Percentiles rank a stretch among this genome's conserved stretches.
Conservation (phyloP, 2,329 filamentous ascomycete species). For the Metarhizium album region DNA sequence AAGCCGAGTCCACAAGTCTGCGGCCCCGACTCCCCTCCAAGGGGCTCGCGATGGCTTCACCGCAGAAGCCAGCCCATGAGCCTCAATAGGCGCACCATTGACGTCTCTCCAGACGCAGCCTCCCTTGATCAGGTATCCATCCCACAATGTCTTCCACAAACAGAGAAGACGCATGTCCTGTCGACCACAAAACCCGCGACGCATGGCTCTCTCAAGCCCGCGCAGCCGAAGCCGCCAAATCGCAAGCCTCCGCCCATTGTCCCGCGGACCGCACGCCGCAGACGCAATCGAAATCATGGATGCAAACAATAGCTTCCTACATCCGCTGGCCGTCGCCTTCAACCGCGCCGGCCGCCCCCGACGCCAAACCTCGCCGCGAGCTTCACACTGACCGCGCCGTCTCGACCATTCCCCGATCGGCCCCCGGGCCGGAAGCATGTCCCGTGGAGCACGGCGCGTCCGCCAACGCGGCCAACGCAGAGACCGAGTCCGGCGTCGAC, state of each 20-base stretch:
- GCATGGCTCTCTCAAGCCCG: constrained; percentile 69
- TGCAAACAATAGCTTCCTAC: constrained; percentile 30
- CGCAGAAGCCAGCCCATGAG: background rate
- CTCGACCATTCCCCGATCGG: constrained; percentile 66
- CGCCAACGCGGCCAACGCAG: constrained; percentile 68
- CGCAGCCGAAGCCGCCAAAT: constrained; percentile 32
- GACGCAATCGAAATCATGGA: constrained; percentile 28
- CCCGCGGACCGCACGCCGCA: constrained; percentile 23
- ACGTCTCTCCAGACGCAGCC: background rate
- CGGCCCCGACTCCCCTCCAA: too few species aligned
- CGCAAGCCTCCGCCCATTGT: constrained; percentile 16
- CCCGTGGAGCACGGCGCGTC: constrained; percentile 30
- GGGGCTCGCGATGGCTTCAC: constrained; percentile 1
- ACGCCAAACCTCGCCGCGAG: constrained; percentile 8
- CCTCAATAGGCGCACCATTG: background rate
- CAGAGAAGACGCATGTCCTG: constrained; percentile 53
- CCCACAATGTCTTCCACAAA: constrained; percentile 7
- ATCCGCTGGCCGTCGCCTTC: constrained; percentile 28
- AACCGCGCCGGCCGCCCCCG: constrained; percentile 11
- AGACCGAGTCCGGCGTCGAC: constrained; percentile 66
- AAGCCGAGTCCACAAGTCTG: too few species aligned
- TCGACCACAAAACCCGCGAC: constrained; percentile 81
- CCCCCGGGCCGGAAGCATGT: constrained; percentile 22
- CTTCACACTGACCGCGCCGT: constrained; percentile 62
- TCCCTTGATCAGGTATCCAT: background rate